Base-by-base conservation (phyloP, 202 grass and related monocot species). In the Zizania palustris region DNA sequence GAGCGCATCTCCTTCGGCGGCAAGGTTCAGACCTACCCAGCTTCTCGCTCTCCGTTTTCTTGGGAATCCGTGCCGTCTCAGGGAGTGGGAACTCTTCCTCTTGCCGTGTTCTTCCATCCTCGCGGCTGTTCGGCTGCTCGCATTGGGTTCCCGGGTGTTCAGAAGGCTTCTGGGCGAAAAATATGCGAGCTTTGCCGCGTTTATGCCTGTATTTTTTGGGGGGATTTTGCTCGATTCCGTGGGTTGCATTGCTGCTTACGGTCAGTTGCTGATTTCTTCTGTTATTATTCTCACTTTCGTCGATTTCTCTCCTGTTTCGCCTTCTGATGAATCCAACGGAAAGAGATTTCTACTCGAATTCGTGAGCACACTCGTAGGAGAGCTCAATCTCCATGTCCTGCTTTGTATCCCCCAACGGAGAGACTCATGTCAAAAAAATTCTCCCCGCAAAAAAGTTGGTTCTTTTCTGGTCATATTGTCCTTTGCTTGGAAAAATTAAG, bases 1-100 rank as follows among this genome's bases (percentile, higher is more conserved):
- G 93, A 97, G 88, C 92, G 86, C 84, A 97, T 97, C 75, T 97
- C 90, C 63, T 93, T 97, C 59, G 93, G 90, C 22, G 93, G 93
- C 65, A 91, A 93, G 91, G 93, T 97, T 42, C 67, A 81, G 35
- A 28, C 28, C 28, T 28, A 28, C 28, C 12, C 6, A n/a, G 1
- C 28, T 19, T 48, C 50, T 11, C 20, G 35, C 51, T 60, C 34
- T 46, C 48, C 37, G 21, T 20, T 88, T 85, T 76, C 51, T 73
- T 74, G 38, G 21, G 40, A 50, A 58, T 71, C 35, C 1, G 34
- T 61, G 57, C 43, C 75, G 10, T 22, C 57, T 11, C 28, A 3
- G 7, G 33, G n/a, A n/a, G n/a, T n/a, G n/a, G n/a, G 50, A 10
- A 15, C 4, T 34, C 8, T 19, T 77, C 44, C 64, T 45, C 19